Percentiles rank a stretch among this genome's conserved stretches.
Conservation (phyloP, 1,139 yeast genomes). For the Meyerozyma carpophila region DNA sequence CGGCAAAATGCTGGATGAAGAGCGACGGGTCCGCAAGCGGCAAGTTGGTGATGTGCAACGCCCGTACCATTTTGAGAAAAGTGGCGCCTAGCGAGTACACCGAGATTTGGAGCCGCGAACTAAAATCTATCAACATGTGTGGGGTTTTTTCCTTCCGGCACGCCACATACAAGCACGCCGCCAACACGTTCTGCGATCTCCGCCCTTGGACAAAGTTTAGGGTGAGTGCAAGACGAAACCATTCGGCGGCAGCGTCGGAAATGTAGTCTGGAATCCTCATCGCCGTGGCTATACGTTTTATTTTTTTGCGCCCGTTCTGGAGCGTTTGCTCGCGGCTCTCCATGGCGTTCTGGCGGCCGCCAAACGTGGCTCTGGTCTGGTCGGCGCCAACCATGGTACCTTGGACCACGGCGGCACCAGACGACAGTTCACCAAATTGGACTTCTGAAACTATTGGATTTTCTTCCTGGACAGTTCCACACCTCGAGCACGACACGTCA, state of each 20-base stretch:
- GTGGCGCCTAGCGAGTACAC: slow-evolving; percentile 96
- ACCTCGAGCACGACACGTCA: slow-evolving; percentile 69
- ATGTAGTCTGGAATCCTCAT: slow-evolving; percentile 78
- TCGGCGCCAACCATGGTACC: slow-evolving; percentile 92
- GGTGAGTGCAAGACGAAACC: slow-evolving; percentile 83
- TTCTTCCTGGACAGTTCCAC: slow-evolving; percentile 89
- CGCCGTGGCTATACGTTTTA: slow-evolving; percentile 74
- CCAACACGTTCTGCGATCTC: slow-evolving; percentile 87
- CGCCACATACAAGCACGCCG: slow-evolving; percentile 91
- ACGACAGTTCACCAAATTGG: slow-evolving; percentile 84
- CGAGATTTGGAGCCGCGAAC: slow-evolving; percentile 81
- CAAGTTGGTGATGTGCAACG: slow-evolving; percentile 64
- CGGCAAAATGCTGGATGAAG: slow-evolving; percentile 91
- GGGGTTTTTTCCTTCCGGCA: slow-evolving; percentile 88
- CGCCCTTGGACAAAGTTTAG: slow-evolving; percentile 94
- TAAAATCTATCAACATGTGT: slow-evolving; percentile 93
- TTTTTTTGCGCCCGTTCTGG: slow-evolving; percentile 72
- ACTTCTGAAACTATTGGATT: slow-evolving; percentile 94
- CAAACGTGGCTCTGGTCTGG: slow-evolving; percentile 69
- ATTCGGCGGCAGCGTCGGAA: slow-evolving; percentile 79
- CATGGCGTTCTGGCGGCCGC: slow-evolving; percentile 62
- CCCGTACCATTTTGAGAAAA: slow-evolving; percentile 81
- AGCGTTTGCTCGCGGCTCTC: slow-evolving; percentile 88
- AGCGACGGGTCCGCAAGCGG: slow-evolving; percentile 94
- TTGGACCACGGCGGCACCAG: slow-evolving; percentile 94